Conservation (phyloP, 768 basidiomycete species). For the Boletus rex-veris region DNA sequence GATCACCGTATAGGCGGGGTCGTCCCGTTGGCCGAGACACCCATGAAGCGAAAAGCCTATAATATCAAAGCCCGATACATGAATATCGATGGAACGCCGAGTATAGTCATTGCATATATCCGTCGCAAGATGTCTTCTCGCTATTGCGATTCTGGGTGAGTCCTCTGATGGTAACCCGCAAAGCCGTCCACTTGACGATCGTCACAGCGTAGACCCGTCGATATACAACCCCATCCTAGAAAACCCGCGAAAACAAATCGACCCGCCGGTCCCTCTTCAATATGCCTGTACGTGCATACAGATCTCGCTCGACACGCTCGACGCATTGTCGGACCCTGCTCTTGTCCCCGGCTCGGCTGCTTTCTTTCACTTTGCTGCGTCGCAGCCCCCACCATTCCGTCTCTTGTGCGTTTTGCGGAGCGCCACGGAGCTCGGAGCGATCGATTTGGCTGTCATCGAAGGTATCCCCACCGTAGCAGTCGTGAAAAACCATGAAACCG, state of each 20-base stretch:
- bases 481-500: conserved; percentile 38
- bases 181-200: conserved; percentile 1
- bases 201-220: conserved; percentile 28
- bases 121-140: conserved; percentile 34
- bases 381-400: conserved; percentile 40
- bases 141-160: conserved; percentile 16
- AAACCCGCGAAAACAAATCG: conserved; percentile 37
- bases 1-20: conserved; percentile 46
- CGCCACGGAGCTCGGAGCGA: conserved; percentile 33
- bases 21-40: conserved; percentile 47
- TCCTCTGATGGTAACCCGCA: not conserved
- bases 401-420: conserved; percentile 38
- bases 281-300: conserved; percentile 45
- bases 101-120: conserved; percentile 56
- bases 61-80: conserved; percentile 60
- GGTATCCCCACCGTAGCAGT: conserved; percentile 41
- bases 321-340: conserved; percentile 42
- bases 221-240: conserved; percentile 31
- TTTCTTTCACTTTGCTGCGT: conserved; percentile 35
- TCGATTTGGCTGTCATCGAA: conserved; percentile 44
- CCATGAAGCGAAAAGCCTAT: conserved; percentile 50
- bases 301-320: conserved; percentile 41
- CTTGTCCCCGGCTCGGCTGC: conserved; percentile 36
- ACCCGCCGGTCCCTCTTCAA: conserved; percentile 40
- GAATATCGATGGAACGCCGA: conserved; percentile 39